phyloP scores from a whole-genome alignment of 2,329 filamentous ascomycete genomes.

The Xylariaceae sp. region DNA sequence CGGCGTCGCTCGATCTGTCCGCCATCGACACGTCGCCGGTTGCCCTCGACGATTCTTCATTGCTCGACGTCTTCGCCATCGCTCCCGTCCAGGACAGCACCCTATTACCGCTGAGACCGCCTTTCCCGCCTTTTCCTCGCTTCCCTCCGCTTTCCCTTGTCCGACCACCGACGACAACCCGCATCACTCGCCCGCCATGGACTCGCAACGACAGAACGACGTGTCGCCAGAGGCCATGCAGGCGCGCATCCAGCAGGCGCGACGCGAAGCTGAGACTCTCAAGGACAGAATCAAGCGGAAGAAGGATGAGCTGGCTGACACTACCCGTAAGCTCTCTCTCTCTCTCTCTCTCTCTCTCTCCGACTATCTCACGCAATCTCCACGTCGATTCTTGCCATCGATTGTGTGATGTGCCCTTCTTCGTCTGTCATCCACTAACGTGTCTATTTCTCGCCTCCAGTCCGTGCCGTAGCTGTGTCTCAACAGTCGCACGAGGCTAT shows the following conservation, averaged over 20 bases:
- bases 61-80: neutral
- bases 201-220: conserved; percentile 57
- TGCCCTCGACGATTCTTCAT: conserved; percentile 15
- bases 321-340: conserved; percentile 71
- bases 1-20: conserved; percentile 14
- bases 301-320: conserved; percentile 99
- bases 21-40: conserved; percentile 13
- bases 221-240: conserved; percentile 79
- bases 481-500: conserved; percentile 89
- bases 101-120: conserved; percentile 15
- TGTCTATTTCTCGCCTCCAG: conserved; percentile 44
- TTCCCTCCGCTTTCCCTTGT: conserved; percentile 1
- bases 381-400: neutral
- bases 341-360: neutral
- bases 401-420: no score
- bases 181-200: conserved; percentile 44
- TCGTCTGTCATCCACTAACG: no score
- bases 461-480: conserved; percentile 89
- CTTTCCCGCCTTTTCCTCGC: conserved; percentile 5
- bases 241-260: conserved; percentile 85
- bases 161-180: neutral
- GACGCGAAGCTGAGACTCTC: conserved; percentile 94
- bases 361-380: conserved; percentile 7
- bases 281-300: conserved; percentile 99
- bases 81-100: neutral